Percentiles rank a stretch among this genome's conserved stretches.
These are phyloP conservation scores for Mucor circinelloides DNA, from an alignment of 371 early-diverging fungal genomes.

Conservation along the genomic window DNA sequence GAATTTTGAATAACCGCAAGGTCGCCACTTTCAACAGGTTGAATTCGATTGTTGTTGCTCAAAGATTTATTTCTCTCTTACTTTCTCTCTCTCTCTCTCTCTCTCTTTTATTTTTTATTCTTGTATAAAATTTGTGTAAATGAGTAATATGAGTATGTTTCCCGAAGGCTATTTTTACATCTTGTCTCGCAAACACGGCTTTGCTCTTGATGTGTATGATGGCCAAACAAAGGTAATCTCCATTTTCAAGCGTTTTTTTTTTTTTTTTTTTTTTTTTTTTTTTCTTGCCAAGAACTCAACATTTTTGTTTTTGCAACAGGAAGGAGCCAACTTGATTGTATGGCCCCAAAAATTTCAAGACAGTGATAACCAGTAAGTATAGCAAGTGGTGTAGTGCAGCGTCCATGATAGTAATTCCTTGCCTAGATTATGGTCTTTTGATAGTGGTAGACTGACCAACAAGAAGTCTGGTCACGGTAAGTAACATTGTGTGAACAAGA, in stretches of 20 bases:
- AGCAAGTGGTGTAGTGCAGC: neutral
- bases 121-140: neutral
- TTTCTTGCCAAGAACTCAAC: neutral
- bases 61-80: neutral
- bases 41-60: no score
- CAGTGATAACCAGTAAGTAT: conserved; percentile 48
- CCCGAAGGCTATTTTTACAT: conserved; percentile 46
- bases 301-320: conserved; percentile 17
- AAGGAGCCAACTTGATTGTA: conserved; percentile 50
- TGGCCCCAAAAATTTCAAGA: conserved; percentile 58
- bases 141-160: neutral
- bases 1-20: neutral
- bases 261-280: neutral
- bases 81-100: neutral
- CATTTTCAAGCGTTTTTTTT: neutral
- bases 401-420: neutral
- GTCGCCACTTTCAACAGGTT: no score
- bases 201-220: conserved; percentile 52
- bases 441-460: conserved; percentile 43
- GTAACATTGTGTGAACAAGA: neutral
- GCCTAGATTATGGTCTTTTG: conserved; percentile 44
- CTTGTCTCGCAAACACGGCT: conserved; percentile 49
- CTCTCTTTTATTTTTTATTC: neutral
- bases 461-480: conserved; percentile 55
- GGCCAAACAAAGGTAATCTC: conserved; percentile 43